phyloP scores from a whole-genome alignment of 768 basidiomycete genomes.

The Boletus subcaerulescens region DNA sequence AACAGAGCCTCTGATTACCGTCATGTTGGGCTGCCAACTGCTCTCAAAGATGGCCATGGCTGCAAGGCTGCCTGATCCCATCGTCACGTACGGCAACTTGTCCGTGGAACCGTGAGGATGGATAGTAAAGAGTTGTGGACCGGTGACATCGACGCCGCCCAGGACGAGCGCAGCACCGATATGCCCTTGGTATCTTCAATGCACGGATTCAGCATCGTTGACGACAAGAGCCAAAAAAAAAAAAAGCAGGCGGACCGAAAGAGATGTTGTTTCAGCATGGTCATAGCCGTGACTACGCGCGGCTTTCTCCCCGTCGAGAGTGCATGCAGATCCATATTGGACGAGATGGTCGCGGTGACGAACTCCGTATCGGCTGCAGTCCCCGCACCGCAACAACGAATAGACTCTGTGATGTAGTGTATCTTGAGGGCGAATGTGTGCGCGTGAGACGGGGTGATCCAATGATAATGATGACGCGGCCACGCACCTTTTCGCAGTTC shows the following conservation, averaged over 20 bases:
- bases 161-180: constrained; percentile 95
- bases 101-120: constrained; percentile 97
- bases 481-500: constrained; percentile 96
- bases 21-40: constrained; percentile 77
- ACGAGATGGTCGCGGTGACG: constrained; percentile 90
- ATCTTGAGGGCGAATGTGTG: constrained; percentile 53
- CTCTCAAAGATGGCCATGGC: constrained; percentile 99
- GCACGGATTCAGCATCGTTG: neutral
- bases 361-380: constrained; percentile 99
- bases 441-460: neutral
- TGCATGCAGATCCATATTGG: constrained; percentile 91
- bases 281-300: constrained; percentile 96
- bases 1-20: constrained; percentile 43
- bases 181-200: constrained; percentile 81
- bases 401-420: constrained; percentile 93
- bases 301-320: constrained; percentile 90
- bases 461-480: neutral
- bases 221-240: neutral
- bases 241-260: constrained; percentile 55
- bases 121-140: constrained; percentile 93
- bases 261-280: constrained; percentile 95
- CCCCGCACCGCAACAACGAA: constrained; percentile 97
- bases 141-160: constrained; percentile 93
- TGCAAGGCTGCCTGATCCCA: constrained; percentile 95
- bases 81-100: constrained; percentile 97